These are phyloP conservation scores for Coemansia sp. DNA, from an alignment of 192 early-diverging fungal genomes.

Conservation along the genomic window DNA sequence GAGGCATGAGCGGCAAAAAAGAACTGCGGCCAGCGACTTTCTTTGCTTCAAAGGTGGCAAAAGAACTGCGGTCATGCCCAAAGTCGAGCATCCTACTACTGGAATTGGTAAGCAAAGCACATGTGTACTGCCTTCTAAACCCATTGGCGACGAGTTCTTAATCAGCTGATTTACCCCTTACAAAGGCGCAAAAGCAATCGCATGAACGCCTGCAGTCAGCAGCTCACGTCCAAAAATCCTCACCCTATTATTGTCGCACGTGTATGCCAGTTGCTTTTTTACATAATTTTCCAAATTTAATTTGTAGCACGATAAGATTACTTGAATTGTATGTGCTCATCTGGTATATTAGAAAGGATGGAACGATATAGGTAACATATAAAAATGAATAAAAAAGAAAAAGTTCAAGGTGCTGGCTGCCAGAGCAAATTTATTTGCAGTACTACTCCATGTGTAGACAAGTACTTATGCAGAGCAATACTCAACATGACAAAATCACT, in stretches of 20 bases:
- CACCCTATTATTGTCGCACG: background rate
- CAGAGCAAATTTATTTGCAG: too few relatives aligned
- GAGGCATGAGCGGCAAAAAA: background rate
- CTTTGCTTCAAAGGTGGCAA: background rate
- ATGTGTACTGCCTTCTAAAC: background rate
- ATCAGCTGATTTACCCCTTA: background rate
- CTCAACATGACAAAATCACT: too few relatives aligned
- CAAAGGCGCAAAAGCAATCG: background rate
- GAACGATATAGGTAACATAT: too few relatives aligned
- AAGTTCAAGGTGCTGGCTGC: too few relatives aligned
- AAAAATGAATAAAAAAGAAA: too few relatives aligned
- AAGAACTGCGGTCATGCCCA: background rate
- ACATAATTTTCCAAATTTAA: background rate
- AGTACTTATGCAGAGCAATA: too few relatives aligned
- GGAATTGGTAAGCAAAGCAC: background rate
- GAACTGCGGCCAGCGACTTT: background rate
- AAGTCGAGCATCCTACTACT: background rate
- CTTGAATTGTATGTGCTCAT: background rate
- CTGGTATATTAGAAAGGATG: too few relatives aligned
- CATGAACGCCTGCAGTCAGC: background rate
- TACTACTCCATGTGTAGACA: too few relatives aligned
- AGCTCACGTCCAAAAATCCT: background rate
- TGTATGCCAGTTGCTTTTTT: background rate
- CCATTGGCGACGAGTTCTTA: background rate
- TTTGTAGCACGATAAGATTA: background rate